Percentiles rank a stretch among this genome's conserved stretches.
phyloP scores from a whole-genome alignment of 148 eudicot species.

The Vaccinium darrowii region DNA sequence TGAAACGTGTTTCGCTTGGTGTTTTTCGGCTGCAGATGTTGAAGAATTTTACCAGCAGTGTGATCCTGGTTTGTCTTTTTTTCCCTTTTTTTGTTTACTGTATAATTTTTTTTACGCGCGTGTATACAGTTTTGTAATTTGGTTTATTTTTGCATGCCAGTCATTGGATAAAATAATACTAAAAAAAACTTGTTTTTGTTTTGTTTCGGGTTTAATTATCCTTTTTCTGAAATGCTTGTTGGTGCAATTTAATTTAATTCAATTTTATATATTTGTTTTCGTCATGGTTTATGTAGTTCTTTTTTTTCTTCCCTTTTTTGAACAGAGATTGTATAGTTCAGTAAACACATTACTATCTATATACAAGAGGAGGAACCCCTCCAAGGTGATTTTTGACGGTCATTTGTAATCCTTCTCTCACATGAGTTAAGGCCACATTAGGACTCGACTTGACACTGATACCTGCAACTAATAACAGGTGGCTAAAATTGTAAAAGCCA shows the following conservation, averaged over 20 bases:
- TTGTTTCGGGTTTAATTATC: background rate
- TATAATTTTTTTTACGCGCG: background rate
- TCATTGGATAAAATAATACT: background rate
- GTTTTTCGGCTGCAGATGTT: slow-evolving; percentile 28
- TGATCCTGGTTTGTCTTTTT: slow-evolving; percentile 33
- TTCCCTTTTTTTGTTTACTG: background rate
- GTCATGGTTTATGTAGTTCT: background rate
- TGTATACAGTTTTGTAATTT: background rate
- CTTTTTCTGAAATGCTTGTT: background rate
- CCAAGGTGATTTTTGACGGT: background rate
- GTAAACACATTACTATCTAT: background rate
- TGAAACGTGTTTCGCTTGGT: background rate
- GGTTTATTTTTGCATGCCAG: background rate
- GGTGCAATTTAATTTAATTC: background rate
- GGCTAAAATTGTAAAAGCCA: background rate
- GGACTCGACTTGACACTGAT: too few species aligned
- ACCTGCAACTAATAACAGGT: background rate
- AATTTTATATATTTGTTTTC: background rate
- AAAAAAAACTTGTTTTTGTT: background rate
- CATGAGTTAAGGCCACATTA: too few species aligned
- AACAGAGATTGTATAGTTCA: background rate
- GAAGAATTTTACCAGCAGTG: slow-evolving; percentile 36
- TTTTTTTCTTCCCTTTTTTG: background rate
- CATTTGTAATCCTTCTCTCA: too few species aligned
- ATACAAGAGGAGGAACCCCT: background rate